A percentile compares a stretch with the other conserved stretches of the same genome.
phyloP scores from a whole-genome alignment of 1,284 basidiomycete genomes.

The Sporisorium graminicola region DNA sequence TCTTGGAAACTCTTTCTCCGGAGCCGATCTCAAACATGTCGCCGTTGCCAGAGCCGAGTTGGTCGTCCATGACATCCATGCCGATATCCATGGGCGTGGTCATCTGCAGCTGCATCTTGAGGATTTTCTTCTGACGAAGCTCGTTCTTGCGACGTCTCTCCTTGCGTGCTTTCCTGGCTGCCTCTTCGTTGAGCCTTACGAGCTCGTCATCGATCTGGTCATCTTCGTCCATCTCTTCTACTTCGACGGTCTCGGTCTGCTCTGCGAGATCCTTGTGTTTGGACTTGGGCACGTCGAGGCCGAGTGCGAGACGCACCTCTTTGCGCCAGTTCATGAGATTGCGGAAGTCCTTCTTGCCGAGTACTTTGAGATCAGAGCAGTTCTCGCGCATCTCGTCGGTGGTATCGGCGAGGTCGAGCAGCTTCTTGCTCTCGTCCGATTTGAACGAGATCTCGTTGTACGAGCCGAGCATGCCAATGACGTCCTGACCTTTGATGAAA shows the following conservation, averaged over 20 bases:
- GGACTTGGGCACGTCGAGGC: constrained; percentile 53
- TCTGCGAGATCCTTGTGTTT: constrained; percentile 50
- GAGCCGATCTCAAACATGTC: constrained; percentile 63
- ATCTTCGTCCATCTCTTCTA: constrained; percentile 74
- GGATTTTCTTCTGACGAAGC: constrained; percentile 85
- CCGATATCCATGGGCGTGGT: constrained; percentile 95
- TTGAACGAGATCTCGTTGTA: constrained; percentile 86
- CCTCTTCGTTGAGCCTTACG: constrained; percentile 84
- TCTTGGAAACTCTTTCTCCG: constrained; percentile 41
- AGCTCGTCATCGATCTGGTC: constrained; percentile 80
- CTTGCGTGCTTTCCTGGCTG: constrained; percentile 79
- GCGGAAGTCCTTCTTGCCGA: constrained; percentile 98
- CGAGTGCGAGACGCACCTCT: constrained; percentile 79
- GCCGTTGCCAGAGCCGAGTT: constrained; percentile 54
- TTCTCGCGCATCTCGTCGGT: constrained; percentile 84
- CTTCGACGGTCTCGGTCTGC: constrained; percentile 73
- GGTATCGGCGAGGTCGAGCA: constrained; percentile 74
- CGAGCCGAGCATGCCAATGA: constrained; percentile 81
- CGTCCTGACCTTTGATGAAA: constrained; percentile 76
- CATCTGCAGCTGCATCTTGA: constrained; percentile 98
- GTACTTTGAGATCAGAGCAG: constrained; percentile 92
- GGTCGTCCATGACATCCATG: constrained; percentile 75
- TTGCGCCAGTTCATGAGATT: constrained; percentile 85
- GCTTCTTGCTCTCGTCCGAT: constrained; percentile 78
- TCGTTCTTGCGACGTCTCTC: constrained; percentile 91